Conservation (phyloP, 2,329 filamentous ascomycete species). For the Fusarium sacchari region DNA sequence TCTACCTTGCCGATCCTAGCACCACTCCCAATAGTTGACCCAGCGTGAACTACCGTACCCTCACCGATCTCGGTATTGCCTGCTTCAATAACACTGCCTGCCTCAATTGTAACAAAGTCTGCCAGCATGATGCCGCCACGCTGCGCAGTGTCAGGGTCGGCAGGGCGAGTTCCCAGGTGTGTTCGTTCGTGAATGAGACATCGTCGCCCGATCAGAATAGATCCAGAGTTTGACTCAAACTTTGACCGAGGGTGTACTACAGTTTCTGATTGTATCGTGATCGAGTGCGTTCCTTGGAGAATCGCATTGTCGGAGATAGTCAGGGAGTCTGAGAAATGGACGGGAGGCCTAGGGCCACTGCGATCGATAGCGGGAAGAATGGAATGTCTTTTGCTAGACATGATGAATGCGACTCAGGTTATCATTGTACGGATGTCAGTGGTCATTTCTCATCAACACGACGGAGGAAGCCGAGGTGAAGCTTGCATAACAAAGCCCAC, state of each 20-base stretch:
- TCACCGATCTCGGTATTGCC: slow-evolving; percentile 71
- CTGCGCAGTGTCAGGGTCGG: slow-evolving; percentile 36
- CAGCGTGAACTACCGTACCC: slow-evolving; percentile 68
- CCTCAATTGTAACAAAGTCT: slow-evolving; percentile 71
- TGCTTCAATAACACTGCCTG: slow-evolving; percentile 68
- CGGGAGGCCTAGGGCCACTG: slow-evolving; percentile 68
- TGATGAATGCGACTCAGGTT: slow-evolving; percentile 26
- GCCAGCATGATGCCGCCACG: slow-evolving; percentile 64
- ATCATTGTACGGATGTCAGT: slow-evolving; percentile 4
- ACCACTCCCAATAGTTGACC: slow-evolving; percentile 67
- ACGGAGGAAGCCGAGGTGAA: slow-evolving; percentile 5
- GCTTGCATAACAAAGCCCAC: slow-evolving; percentile 3
- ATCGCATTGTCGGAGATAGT: slow-evolving; percentile 71
- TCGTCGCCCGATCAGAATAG: slow-evolving; percentile 81
- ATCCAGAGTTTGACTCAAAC: slow-evolving; percentile 80
- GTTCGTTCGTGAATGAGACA: slow-evolving; percentile 83
- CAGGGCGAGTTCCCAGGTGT: slow-evolving; percentile 60
- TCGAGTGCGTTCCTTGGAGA: slow-evolving; percentile 76
- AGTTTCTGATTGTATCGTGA: slow-evolving; percentile 80
- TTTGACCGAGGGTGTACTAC: slow-evolving; percentile 88
- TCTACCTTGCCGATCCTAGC: slow-evolving; percentile 71
- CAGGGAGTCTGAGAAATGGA: slow-evolving; percentile 68
- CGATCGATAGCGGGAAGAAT: slow-evolving; percentile 63
- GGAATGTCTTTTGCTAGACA: slow-evolving; percentile 65
- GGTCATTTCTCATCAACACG: slow-evolving; percentile 21